Percentiles rank a stretch among this genome's conserved stretches.
Evolutionary conservation across 2,329 filamentous ascomycete genomes (phyloP).

Genomic region (Basipetospora chlamydospora): DNA sequence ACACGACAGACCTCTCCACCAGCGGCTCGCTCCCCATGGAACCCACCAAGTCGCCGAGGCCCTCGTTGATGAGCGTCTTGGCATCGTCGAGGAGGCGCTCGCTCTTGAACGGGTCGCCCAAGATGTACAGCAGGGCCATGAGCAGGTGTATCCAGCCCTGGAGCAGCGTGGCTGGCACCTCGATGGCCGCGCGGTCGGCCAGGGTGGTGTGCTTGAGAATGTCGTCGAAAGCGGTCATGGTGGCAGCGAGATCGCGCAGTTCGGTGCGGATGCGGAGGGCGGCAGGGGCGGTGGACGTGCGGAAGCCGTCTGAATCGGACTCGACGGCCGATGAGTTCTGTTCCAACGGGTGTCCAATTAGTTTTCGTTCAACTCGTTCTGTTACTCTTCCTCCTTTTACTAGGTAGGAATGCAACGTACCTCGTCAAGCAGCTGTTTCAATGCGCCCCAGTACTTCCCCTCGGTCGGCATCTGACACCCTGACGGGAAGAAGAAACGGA

Average conservation of each 20-base stretch:
- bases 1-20: slow-evolving; percentile 20
- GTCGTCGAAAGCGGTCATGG: neutral
- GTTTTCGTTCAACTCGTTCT: too few relatives aligned
- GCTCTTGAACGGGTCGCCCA: slow-evolving; percentile 12
- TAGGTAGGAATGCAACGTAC: neutral
- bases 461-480: slow-evolving; percentile 8
- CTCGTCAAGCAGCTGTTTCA: slow-evolving; percentile 5
- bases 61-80: slow-evolving; percentile 16
- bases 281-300: neutral
- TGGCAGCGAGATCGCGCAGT: neutral
- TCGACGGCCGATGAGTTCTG: too few relatives aligned
- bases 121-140: slow-evolving; percentile 19
- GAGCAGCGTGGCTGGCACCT: slow-evolving; percentile 21
- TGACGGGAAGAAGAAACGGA: slow-evolving; percentile 12
- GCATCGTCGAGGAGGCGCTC: slow-evolving; percentile 16
- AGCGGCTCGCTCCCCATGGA: slow-evolving; percentile 17
- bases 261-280: neutral
- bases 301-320: too few relatives aligned
- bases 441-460: slow-evolving; percentile 13
- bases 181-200: slow-evolving; percentile 15
- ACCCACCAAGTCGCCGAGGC: slow-evolving; percentile 22
- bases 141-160: slow-evolving; percentile 27
- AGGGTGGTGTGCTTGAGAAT: slow-evolving; percentile 14
- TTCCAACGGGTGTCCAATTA: too few relatives aligned
- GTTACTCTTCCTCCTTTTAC: too few relatives aligned